Conservation (phyloP, 106 monocot genomes). For the Triglochin maritima region DNA sequence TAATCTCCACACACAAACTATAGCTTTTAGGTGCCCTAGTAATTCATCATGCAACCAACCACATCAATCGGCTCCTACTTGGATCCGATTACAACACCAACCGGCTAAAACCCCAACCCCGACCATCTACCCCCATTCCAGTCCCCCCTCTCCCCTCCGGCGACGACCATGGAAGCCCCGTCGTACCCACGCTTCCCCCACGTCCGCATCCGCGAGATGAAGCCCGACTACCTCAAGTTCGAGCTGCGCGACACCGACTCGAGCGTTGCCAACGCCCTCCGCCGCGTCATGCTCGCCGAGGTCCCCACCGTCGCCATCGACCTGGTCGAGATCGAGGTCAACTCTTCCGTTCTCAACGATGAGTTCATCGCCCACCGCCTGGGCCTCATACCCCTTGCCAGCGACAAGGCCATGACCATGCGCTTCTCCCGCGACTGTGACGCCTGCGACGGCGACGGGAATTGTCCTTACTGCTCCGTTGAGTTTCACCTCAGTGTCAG, state of each 20-base stretch:
- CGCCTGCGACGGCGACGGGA: conserved; percentile 86
- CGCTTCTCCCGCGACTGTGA: conserved; percentile 92
- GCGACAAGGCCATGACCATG: conserved; percentile 74
- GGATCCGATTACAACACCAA: too few relatives aligned
- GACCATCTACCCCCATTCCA: too few relatives aligned
- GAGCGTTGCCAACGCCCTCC: conserved; percentile 90
- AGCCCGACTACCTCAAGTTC: conserved; percentile 87
- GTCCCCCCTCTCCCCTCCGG: not conserved
- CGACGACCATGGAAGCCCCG: conserved; percentile 11
- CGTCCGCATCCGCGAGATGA: conserved; percentile 69
- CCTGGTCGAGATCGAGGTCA: conserved; percentile 88
- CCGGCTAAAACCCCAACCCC: not conserved
- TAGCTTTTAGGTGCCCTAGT: too few relatives aligned
- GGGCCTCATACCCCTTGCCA: conserved; percentile 76
- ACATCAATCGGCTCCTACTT: not conserved
- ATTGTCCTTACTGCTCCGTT: conserved; percentile 82
- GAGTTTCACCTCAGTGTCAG: conserved; percentile 81
- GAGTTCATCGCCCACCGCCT: conserved; percentile 97
- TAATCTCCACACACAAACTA: too few relatives aligned
- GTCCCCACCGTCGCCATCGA: conserved; percentile 94
- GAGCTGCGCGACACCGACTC: conserved; percentile 85
- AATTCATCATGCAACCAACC: not conserved
- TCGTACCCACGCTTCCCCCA: conserved; percentile 79
- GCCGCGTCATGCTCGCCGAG: conserved; percentile 90
- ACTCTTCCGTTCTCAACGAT: conserved; percentile 93